Conservation (phyloP, 1,284 basidiomycete species). For the Malassezia psittaci region DNA sequence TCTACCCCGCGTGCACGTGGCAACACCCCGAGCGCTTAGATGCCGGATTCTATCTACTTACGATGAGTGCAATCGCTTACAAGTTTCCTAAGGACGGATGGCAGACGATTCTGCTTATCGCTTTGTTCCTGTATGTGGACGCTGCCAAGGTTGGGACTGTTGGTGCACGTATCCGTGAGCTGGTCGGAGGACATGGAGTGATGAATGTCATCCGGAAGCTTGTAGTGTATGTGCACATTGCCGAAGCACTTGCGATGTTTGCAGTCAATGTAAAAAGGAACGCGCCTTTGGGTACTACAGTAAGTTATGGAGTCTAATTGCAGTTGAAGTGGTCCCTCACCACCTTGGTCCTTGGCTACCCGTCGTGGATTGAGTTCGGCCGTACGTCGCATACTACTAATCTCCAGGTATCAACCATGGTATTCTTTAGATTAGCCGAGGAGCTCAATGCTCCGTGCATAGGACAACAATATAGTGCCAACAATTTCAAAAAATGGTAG, state of each 20-base stretch:
- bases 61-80: slow-evolving; percentile 5
- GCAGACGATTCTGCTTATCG: slow-evolving; percentile 9
- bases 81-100: slow-evolving; percentile 15
- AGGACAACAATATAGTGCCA: too few relatives aligned
- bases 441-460: too few relatives aligned
- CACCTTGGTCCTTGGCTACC: slow-evolving; percentile 14
- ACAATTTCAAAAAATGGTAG: too few relatives aligned
- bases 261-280: slow-evolving; percentile 8
- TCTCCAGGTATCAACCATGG: slow-evolving; percentile 13
- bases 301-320: not conserved
- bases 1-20: not conserved
- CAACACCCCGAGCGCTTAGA: not conserved
- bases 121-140: slow-evolving; percentile 15
- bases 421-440: not conserved
- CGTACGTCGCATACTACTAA: slow-evolving; percentile 6
- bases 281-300: not conserved
- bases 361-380: slow-evolving; percentile 7
- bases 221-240: slow-evolving; percentile 4
- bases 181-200: slow-evolving; percentile 6
- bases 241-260: slow-evolving; percentile 11
- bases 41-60: not conserved
- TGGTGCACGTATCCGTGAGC: slow-evolving; percentile 12
- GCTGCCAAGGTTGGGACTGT: slow-evolving; percentile 5
- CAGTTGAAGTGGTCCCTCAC: slow-evolving; percentile 17
- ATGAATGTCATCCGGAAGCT: slow-evolving; percentile 6